Evolutionary conservation across 73 alveolate genomes (phyloP), one percentile per base, ranked within the genome.

Genomic region (Loxodes magnus): DNA sequence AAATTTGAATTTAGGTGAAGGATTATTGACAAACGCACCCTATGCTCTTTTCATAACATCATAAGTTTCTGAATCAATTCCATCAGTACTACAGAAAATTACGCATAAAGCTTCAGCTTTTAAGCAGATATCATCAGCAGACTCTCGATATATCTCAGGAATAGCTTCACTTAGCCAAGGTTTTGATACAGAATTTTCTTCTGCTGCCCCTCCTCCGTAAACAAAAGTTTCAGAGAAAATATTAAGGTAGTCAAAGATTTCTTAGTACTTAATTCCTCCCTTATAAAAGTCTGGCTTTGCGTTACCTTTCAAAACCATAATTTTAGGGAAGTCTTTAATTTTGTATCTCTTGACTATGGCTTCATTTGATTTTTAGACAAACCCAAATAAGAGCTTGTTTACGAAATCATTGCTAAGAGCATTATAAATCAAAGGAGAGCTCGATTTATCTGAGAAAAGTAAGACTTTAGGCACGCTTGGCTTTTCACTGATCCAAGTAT

Each of bases 401-500:
- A 88, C 94, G 51, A 88, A 88, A 37, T 69, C 89, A 0, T 64
- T 46, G 12, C 94, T 68, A 36, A 92, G 73, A 31, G 96, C 94
- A 42, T 88, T 92, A 66, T 68, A 88, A 43, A 92, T 66, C 14
- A 82, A 43, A 35, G 99, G 99, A 31, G 66, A 42, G 51, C 91
- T 90, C 68, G 92, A 84, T 62, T 88, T 92, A 43, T 92, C 93
- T 4, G 95, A 73, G 72, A 92, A 92, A 3, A 88, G 86, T 12
- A 92, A 36, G 0, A 86, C 90, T 71, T 92, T 92, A 3, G 99
- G 97, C 25, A 88, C 82, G 36, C 91, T 77, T 43, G 97, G 88
- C 42, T 71, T 82, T 4, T 84, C 92, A 31, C 54, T 37, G 3
- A 92, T 44, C 70, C 88, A 92, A 19, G 96, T 90, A 23, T 88